Conservation (phyloP, 176 grass and related monocot genomes). For the Aegilops tauschii region DNA sequence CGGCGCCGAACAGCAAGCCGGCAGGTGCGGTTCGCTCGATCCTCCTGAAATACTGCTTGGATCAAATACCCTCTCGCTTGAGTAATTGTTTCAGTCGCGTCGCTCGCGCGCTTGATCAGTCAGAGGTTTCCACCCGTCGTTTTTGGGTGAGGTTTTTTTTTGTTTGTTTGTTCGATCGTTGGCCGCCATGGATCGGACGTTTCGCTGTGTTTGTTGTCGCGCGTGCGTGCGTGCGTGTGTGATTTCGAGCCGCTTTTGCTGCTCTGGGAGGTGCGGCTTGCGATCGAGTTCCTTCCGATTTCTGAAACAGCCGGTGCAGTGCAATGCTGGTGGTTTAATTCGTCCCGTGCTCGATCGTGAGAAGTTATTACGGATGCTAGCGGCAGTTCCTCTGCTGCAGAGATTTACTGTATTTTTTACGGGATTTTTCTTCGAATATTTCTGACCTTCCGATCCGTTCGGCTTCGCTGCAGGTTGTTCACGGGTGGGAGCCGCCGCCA, state of each 20-base stretch:
- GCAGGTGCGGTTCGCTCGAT: neutral
- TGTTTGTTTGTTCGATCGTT: neutral
- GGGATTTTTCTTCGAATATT: neutral
- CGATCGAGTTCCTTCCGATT: neutral
- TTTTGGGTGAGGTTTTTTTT: neutral
- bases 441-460: constrained; percentile 25
- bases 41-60: neutral
- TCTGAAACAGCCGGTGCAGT: neutral
- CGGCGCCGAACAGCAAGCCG: neutral
- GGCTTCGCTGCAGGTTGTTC: constrained; percentile 10
- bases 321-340: neutral
- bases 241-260: too few relatives aligned
- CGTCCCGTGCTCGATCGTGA: neutral
- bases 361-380: neutral
- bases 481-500: constrained; percentile 9
- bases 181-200: neutral
- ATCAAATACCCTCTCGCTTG: neutral
- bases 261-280: neutral
- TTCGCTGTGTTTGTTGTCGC: neutral
- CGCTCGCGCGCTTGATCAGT: neutral
- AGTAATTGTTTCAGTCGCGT: neutral
- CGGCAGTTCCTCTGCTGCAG: neutral
- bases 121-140: neutral
- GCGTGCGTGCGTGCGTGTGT: neutral
- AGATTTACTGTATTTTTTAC: neutral